phyloP scores from a whole-genome alignment of 2,329 filamentous ascomycete genomes.

The Colletotrichum camelliae region DNA sequence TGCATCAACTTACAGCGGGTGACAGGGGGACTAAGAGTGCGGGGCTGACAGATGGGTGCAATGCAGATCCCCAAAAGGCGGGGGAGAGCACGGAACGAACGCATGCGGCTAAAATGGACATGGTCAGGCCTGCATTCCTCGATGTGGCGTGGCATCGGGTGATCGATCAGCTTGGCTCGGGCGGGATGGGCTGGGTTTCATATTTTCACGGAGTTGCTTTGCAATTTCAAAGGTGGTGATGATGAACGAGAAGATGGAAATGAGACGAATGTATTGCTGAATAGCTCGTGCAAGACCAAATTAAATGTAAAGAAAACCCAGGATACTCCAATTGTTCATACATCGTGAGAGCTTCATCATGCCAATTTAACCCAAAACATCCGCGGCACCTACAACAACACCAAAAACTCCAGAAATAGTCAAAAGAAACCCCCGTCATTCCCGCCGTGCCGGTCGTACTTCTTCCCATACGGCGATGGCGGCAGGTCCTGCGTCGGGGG shows the following conservation, averaged over 20 bases:
- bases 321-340: background rate
- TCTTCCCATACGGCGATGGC: background rate
- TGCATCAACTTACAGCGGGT: background rate
- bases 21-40: background rate
- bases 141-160: background rate
- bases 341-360: background rate
- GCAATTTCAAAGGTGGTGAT: background rate
- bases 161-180: background rate
- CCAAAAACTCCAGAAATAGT: background rate
- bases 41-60: background rate
- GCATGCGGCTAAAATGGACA: background rate
- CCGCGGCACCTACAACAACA: background rate
- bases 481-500: background rate
- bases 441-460: background rate
- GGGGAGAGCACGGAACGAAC: background rate
- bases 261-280: background rate
- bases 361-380: background rate
- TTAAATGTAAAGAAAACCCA: background rate
- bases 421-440: slow-evolving; percentile 3
- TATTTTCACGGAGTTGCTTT: background rate
- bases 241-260: background rate
- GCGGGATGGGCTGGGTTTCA: background rate
- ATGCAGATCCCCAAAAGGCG: background rate
- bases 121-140: background rate
- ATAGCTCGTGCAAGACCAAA: background rate